These are phyloP conservation scores for Acacia pycnantha DNA, from an alignment of 331 rosid species.

Conservation along the genomic window DNA sequence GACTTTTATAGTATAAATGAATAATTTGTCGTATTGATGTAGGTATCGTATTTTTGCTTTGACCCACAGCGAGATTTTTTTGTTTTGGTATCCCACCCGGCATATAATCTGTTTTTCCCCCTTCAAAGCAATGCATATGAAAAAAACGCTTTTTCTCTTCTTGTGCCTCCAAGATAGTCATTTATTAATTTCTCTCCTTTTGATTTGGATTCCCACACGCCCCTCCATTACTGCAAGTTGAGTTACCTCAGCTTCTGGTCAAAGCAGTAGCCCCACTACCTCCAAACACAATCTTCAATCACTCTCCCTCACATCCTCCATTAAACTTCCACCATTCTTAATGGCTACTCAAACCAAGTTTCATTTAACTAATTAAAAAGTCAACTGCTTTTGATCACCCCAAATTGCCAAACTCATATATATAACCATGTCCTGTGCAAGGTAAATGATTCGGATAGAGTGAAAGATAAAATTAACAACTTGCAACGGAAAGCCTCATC, in stretches of 20 bases:
- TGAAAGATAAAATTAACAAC: too few relatives aligned
- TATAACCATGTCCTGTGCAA: too few relatives aligned
- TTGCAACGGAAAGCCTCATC: not conserved
- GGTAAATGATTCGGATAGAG: too few relatives aligned
- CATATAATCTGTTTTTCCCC: not conserved
- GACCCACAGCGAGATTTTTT: not conserved
- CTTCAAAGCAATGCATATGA: not conserved
- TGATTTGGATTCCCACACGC: constrained; percentile 1
- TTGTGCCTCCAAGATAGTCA: not conserved
- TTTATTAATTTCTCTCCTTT: not conserved
- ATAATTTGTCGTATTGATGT: not conserved
- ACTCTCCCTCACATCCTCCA: not conserved
- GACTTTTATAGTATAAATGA: not conserved
- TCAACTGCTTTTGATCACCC: not conserved
- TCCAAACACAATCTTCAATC: not conserved
- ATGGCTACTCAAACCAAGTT: not conserved
- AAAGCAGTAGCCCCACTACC: constrained; percentile 4
- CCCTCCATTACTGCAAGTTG: constrained; percentile 3
- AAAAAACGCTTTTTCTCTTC: not conserved
- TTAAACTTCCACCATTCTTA: not conserved
- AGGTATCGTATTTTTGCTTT: not conserved
- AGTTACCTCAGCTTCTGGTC: constrained; percentile 9
- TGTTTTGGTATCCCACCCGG: too few relatives aligned
- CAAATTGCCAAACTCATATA: too few relatives aligned
- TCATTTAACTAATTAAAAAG: not conserved